Conservation (phyloP, 805 yeast genomes). For the Candida anglica region DNA sequence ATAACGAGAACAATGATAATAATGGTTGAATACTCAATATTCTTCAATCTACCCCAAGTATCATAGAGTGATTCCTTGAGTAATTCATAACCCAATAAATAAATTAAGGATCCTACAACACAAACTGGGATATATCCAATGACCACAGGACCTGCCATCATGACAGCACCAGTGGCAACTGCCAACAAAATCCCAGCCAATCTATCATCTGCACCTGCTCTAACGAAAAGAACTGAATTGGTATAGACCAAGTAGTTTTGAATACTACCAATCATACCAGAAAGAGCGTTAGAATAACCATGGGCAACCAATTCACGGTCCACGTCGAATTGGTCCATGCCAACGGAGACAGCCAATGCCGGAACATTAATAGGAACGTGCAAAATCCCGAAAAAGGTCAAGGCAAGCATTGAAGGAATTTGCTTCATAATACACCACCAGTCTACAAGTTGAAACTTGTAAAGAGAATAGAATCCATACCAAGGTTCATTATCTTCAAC, state of each 20-base stretch:
- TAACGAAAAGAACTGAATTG: conserved; percentile 82
- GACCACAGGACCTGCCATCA: conserved; percentile 88
- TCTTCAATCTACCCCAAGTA: conserved; percentile 70
- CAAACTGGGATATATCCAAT: conserved; percentile 93
- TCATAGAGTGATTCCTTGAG: conserved; percentile 83
- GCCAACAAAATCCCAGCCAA: conserved; percentile 90
- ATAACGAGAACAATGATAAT: conserved; percentile 83
- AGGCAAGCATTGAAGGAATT: conserved; percentile 90
- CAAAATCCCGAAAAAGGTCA: conserved; percentile 90
- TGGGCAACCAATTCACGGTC: conserved; percentile 93
- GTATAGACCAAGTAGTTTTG: conserved; percentile 95
- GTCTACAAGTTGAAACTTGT: conserved; percentile 66
- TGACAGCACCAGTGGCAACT: conserved; percentile 69
- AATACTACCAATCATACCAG: conserved; percentile 82
- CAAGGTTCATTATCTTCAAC: conserved; percentile 73
- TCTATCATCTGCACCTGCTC: conserved; percentile 92
- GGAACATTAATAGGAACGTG: conserved; percentile 99
- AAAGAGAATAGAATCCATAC: conserved; percentile 78
- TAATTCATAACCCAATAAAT: conserved; percentile 85
- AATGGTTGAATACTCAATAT: conserved; percentile 81
- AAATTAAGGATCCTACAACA: conserved; percentile 92
- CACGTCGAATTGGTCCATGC: conserved; percentile 82
- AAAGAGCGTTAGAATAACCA: conserved; percentile 82
- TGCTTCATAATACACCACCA: conserved; percentile 67
- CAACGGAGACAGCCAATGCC: conserved; percentile 87